phyloP scores from a whole-genome alignment of 345 rosid species.

The Corymbia maculata region DNA sequence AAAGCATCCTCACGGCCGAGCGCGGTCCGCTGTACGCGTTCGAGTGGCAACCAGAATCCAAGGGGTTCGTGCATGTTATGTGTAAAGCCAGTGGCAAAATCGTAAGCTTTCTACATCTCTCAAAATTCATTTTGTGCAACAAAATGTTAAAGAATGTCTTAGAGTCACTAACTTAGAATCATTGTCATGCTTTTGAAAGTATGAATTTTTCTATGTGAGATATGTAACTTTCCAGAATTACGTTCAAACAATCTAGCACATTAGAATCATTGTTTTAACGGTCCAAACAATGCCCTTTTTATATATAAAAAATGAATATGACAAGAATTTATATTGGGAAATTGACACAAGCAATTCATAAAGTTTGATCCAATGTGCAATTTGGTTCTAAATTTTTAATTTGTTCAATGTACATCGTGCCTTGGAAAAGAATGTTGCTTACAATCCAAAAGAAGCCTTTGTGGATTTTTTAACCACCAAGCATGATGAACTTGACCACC shows the following conservation, averaged over 20 bases:
- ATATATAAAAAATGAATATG: not conserved
- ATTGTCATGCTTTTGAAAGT: not conserved
- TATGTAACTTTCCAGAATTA: not conserved
- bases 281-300: not conserved
- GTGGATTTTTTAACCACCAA: no score
- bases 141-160: not conserved
- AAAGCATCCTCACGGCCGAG: conserved; percentile 78
- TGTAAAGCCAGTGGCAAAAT: conserved; percentile 76
- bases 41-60: conserved; percentile 76
- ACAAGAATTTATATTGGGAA: not conserved
- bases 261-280: no score
- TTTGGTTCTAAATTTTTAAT: no score
- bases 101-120: conserved; percentile 25
- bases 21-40: conserved; percentile 87
- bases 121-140: not conserved
- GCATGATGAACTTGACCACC: no score
- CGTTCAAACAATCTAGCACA: no score
- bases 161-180: not conserved
- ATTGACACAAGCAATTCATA: no score
- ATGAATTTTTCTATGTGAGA: not conserved
- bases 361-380: no score
- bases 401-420: no score
- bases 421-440: no score
- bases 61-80: conserved; percentile 68
- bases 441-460: no score